Evolutionary conservation across 805 yeast genomes (phyloP).

Genomic region (Ogataea ramenticola): DNA sequence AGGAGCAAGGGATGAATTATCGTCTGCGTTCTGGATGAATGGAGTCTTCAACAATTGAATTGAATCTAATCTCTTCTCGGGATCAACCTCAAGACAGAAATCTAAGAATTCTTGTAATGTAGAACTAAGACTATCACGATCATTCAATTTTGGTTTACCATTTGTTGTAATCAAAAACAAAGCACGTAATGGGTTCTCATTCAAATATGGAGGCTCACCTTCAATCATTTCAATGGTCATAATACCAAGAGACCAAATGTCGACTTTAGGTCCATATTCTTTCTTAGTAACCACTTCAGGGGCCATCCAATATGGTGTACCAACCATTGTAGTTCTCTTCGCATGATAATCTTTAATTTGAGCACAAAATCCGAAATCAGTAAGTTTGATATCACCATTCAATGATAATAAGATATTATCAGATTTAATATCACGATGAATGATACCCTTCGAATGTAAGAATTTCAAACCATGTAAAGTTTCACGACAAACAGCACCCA

Average conservation of each 20-base stretch:
- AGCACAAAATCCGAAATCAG: conserved; percentile 77
- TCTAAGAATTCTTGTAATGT: conserved; percentile 63
- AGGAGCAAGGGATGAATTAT: conserved; percentile 57
- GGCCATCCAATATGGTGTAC: conserved; percentile 90
- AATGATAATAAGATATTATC: conserved; percentile 83
- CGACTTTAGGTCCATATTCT: conserved; percentile 77
- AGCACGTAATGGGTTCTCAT: conserved; percentile 74
- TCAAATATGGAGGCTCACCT: conserved; percentile 78
- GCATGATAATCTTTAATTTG: conserved; percentile 65
- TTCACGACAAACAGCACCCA: conserved; percentile 91
- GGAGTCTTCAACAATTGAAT: conserved; percentile 60
- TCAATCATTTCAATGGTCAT: conserved; percentile 87
- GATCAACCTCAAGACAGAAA: conserved; percentile 75
- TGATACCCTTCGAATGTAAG: conserved; percentile 85
- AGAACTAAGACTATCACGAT: conserved; percentile 66
- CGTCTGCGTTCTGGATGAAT: conserved; percentile 58
- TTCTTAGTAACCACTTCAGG: conserved; percentile 79
- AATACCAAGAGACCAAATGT: conserved; percentile 77
- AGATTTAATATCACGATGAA: conserved; percentile 93
- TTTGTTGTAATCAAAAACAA: conserved; percentile 70
- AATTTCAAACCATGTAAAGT: conserved; percentile 81
- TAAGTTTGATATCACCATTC: conserved; percentile 84
- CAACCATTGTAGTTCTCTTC: conserved; percentile 81
- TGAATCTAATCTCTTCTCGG: conserved; percentile 75
- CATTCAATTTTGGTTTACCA: conserved; percentile 70